Evolutionary conservation across 2,329 filamentous ascomycete species (phyloP).

Genomic region (Hortaea werneckii): DNA sequence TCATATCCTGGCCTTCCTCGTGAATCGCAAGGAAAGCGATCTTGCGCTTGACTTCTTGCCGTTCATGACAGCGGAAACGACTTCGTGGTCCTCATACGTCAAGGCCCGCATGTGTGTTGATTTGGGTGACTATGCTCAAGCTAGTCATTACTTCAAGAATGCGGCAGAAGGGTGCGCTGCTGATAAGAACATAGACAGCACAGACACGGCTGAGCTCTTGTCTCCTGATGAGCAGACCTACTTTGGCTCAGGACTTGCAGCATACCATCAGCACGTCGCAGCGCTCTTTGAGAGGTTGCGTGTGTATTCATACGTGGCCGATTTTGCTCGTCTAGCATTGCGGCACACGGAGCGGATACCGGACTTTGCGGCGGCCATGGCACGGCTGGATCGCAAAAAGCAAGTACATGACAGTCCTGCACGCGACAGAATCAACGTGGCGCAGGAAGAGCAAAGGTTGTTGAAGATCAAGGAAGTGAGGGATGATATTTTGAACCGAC

Average conservation of each 20-base stretch:
- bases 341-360: conserved; percentile 11
- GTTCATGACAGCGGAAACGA: conserved; percentile 40
- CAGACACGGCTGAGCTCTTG: conserved; percentile 52
- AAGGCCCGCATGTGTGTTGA: conserved; percentile 71
- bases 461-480: conserved; percentile 31
- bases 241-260: conserved; percentile 63
- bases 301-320: conserved; percentile 68
- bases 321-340: conserved; percentile 55
- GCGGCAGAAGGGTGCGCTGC: conserved; percentile 44
- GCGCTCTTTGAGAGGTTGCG: conserved; percentile 69
- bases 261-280: conserved; percentile 80
- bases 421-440: conserved; percentile 15
- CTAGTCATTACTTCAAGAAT: conserved; percentile 60
- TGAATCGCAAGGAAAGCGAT: conserved; percentile 33
- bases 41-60: conserved; percentile 57
- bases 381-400: conserved; percentile 19
- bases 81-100: conserved; percentile 61
- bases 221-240: conserved; percentile 60
- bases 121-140: conserved; percentile 61
- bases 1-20: conserved; percentile 34
- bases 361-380: conserved; percentile 11
- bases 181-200: conserved; percentile 27
- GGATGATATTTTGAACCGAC: conserved; percentile 66
- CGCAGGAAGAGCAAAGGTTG: conserved; percentile 25
- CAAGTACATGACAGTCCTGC: conserved; percentile 19